A percentile compares a stretch with the other conserved stretches of the same genome.
Conservation (phyloP, 2,329 filamentous ascomycete species). For the Myriosclerotinia scirpicola region DNA sequence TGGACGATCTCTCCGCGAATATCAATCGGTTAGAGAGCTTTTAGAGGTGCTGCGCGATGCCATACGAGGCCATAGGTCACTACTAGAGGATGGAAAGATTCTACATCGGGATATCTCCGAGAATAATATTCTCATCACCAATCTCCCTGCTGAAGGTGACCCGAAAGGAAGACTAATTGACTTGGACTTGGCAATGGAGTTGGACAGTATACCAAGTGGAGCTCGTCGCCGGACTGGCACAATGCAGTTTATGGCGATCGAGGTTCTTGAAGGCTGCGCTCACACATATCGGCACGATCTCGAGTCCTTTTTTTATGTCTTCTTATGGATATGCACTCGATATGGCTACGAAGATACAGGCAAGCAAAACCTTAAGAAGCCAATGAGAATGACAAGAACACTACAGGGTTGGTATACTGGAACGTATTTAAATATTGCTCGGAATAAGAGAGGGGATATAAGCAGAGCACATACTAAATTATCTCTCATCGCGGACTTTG, state of each 20-base stretch:
- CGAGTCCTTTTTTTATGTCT: conserved; percentile 41
- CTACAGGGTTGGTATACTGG: conserved; percentile 36
- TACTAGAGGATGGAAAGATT: conserved; percentile 41
- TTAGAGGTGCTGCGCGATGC: conserved; percentile 42
- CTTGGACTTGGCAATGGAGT: conserved; percentile 40
- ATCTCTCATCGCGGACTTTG: conserved; percentile 38
- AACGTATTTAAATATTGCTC: conserved; percentile 35
- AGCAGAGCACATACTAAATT: too few species aligned
- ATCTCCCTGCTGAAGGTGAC: conserved; percentile 19
- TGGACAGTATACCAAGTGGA: conserved; percentile 33
- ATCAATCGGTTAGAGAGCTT: conserved; percentile 39
- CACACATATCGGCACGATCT: conserved; percentile 43
- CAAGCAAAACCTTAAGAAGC: conserved; percentile 24
- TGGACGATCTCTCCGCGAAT: conserved; percentile 39
- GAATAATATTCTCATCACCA: conserved; percentile 43
- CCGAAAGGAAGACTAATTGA: conserved; percentile 31
- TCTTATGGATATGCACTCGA: conserved; percentile 22
- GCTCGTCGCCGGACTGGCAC: conserved; percentile 38
- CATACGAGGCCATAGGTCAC: conserved; percentile 42
- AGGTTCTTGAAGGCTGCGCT: conserved; percentile 39
- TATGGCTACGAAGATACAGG: conserved; percentile 13
- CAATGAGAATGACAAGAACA: conserved; percentile 26
- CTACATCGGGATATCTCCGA: conserved; percentile 43
- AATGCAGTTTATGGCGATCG: conserved; percentile 44
- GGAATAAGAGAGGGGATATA: conserved; percentile 31